Conservation (phyloP, 331 rosid genomes). For the Prunus yedoensis region DNA sequence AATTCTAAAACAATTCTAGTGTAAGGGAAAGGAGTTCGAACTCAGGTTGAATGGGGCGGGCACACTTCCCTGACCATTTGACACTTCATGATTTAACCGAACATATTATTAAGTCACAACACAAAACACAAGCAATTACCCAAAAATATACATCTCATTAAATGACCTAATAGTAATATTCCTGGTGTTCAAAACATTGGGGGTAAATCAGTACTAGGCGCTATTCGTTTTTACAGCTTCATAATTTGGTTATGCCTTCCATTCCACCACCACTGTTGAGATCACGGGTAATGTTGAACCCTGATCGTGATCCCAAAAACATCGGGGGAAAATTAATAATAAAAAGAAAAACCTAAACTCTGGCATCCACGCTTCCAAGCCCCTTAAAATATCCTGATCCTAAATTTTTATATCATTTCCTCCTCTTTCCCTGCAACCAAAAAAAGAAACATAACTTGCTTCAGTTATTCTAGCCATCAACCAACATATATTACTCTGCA, state of each 20-base stretch:
- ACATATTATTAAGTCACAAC: no score
- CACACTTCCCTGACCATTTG: no score
- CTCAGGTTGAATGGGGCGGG: no score
- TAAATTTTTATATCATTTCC: constrained; percentile 40
- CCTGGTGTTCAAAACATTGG: neutral
- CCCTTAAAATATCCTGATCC: neutral
- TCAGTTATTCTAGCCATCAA: constrained; percentile 21
- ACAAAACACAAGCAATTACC: neutral
- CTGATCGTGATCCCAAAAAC: neutral
- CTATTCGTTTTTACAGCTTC: constrained; percentile 1
- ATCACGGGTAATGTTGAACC: neutral
- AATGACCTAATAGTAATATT: neutral
- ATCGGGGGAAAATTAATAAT: neutral
- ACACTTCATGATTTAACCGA: no score
- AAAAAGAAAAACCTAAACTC: constrained; percentile 3
- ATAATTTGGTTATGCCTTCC: neutral
- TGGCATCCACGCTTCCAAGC: neutral
- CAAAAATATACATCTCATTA: neutral
- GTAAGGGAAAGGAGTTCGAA: no score
- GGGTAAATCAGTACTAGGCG: neutral
- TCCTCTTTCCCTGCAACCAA: constrained; percentile 64
- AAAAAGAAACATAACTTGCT: constrained; percentile 14
- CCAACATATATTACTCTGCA: neutral
- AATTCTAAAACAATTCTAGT: no score
- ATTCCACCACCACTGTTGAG: neutral